phyloP scores from a whole-genome alignment of 352 stramenopile species.

The Globisporangium mamillatum region DNA sequence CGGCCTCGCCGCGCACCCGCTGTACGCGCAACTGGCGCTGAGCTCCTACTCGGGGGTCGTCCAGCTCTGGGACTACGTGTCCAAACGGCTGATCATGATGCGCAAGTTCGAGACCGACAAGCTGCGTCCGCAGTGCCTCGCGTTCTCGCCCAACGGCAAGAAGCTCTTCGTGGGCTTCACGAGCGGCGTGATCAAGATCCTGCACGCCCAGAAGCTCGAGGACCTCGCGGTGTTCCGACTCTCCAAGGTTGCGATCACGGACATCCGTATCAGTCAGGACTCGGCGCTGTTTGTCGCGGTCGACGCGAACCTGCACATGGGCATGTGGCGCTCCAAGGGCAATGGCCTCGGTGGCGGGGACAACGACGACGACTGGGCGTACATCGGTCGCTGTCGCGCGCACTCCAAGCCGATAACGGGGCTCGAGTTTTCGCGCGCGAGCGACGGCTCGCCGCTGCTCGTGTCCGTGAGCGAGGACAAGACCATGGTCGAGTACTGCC shows the following conservation, averaged over 20 bases:
- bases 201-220: slow-evolving; percentile 73
- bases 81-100: slow-evolving; percentile 84
- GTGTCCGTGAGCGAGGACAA: slow-evolving; percentile 87
- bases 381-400: slow-evolving; percentile 73
- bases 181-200: slow-evolving; percentile 82
- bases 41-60: slow-evolving; percentile 81
- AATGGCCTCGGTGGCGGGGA: slow-evolving; percentile 9
- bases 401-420: slow-evolving; percentile 86
- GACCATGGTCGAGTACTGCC: slow-evolving; percentile 88
- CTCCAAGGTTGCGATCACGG: slow-evolving; percentile 69
- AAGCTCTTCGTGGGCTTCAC: slow-evolving; percentile 88
- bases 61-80: slow-evolving; percentile 90
- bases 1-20: slow-evolving; percentile 74
- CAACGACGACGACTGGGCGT: slow-evolving; percentile 64
- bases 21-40: slow-evolving; percentile 69
- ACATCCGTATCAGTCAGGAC: slow-evolving; percentile 74
- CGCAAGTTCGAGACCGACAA: slow-evolving; percentile 64
- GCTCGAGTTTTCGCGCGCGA: slow-evolving; percentile 80
- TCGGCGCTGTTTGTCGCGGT: slow-evolving; percentile 73
- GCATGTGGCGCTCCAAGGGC: slow-evolving; percentile 69
- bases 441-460: slow-evolving; percentile 71
- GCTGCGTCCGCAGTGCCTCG: slow-evolving; percentile 72
- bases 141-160: slow-evolving; percentile 73
- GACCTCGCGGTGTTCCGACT: slow-evolving; percentile 71
- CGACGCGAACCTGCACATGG: slow-evolving; percentile 71